Evolutionary conservation across 2,329 filamentous ascomycete species (phyloP), one percentile per base, ranked within the genome.

Genomic region (Penicillium glabrum): DNA sequence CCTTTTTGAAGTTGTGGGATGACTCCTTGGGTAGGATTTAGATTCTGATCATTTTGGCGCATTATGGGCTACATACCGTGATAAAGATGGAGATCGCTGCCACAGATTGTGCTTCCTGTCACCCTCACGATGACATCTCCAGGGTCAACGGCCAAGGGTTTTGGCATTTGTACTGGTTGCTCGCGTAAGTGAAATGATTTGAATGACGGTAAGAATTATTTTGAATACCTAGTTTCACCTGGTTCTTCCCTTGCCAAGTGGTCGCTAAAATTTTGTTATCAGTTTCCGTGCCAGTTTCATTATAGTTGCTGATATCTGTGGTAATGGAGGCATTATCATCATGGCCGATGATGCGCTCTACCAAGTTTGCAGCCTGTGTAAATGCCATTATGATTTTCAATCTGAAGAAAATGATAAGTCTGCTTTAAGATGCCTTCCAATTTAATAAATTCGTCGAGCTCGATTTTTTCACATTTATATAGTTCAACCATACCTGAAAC

Each of bases 201-300:
- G 0, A n/a, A 9, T n/a, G 16, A 37, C 33, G 33, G 2, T 29
- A n/a, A 1, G 16, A 8, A 37, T 37, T 9, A 7, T n/a, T 5
- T n/a, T 9, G 33, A 16, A 21, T 72, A 86, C 83, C 77, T 19
- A 96, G 79, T 68, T 89, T 76, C 46, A 96, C 90, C 29, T 80
- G 84, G 67, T 92, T 90, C 79, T 93, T 95, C 51, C 89, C 89
- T 74, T 89, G 86, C 91, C 91, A 96, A 2, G 83, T 84, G 14
- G 96, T 76, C 0, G 91, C 92, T 72, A 90, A 89, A 89, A 96
- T 95, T 16, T 75, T 88, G 65, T 86, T 83, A 31, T 73, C 74
- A 3, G 73, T 76, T 5, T 79, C 74, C 65, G 83, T 77, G 24
- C 80, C 83, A 69, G 80, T 79, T 21, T 78, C 72, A 56, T 88